Conservation (phyloP, 2,329 filamentous ascomycete genomes). For the Didymella arachidicola region DNA sequence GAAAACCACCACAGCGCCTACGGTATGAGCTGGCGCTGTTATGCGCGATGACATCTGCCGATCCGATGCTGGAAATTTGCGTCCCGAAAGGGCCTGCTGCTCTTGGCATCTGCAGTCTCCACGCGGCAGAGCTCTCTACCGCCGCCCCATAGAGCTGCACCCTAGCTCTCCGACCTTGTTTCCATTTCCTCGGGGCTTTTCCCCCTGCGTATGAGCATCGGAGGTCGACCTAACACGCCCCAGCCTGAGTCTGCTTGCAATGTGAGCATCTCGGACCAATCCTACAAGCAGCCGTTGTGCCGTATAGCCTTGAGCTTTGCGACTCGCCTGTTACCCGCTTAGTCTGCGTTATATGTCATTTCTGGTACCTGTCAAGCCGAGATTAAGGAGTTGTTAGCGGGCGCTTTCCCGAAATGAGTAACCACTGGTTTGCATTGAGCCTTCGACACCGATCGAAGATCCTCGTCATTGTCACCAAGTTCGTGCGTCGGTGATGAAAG, state of each 20-base stretch:
- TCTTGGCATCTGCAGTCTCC: constrained; percentile 31
- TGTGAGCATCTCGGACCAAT: constrained; percentile 36
- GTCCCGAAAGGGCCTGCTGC: constrained; percentile 26
- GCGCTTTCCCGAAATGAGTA: constrained; percentile 36
- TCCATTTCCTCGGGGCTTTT: constrained; percentile 31
- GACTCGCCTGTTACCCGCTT: constrained; percentile 39
- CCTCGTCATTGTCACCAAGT: constrained; percentile 30
- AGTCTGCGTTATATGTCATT: constrained; percentile 32
- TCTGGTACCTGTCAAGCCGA: constrained; percentile 42
- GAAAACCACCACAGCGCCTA: constrained; percentile 32
- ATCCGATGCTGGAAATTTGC: constrained; percentile 28
- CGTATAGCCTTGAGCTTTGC: constrained; percentile 40
- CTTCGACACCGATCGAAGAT: constrained; percentile 23
- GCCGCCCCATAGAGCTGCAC: constrained; percentile 22
- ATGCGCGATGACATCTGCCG: constrained; percentile 44
- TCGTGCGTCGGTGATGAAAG: constrained; percentile 28
- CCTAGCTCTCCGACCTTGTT: constrained; percentile 26
- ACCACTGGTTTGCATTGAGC: constrained; percentile 21
- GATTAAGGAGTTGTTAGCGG: constrained; percentile 49
- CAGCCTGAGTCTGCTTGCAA: constrained; percentile 33
- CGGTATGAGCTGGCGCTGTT: constrained; percentile 41
- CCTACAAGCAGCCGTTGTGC: constrained; percentile 45
- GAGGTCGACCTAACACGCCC: constrained; percentile 36
- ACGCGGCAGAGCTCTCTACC: constrained; percentile 27
- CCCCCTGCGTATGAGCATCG: constrained; percentile 39